Base-by-base conservation (phyloP, 805 yeast genomes). In the Zygosaccharomyces rouxii region DNA sequence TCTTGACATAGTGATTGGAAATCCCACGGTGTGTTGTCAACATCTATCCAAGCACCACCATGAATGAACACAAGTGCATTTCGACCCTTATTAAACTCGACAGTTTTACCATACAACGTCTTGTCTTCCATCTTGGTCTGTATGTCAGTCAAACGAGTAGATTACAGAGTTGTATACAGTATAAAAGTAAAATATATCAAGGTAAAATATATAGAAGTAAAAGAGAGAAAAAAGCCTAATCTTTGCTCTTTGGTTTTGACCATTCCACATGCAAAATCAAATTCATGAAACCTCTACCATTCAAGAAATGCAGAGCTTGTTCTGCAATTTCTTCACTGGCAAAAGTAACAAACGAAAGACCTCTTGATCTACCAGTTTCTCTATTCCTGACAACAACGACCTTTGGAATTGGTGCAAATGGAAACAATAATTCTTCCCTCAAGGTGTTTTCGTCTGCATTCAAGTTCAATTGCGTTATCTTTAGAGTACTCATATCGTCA, bases 361-460 rank as follows among this genome's bases (percentile, higher is more conserved):
- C 99, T 73, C 89, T 86, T 39, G 96, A 86, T 70, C 84, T 84
- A 56, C 96, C 94, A 23, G 98, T 94, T 61, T 86, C 96, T 73
- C 89, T 85, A 73, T 89, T 87, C 74, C 87, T 86, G 51, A 89
- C 89, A 50, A 94, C 76, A 55, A 85, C 84, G 57, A 86, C 86
- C 72, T 96, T 85, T 62, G 79, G 80, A 50, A 79, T 73, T 57
- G 79, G 73, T 60, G 81, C 95, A 74, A 75, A 84, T 67, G 73
- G 79, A 54, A 75, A 79, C 61, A 84, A 76, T 61, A 94, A 79
- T 65, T 84, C 84, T 59, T 72, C 73, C 63, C 90, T 80, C 60
- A 94, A 72, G 71, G 82, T 83, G 55, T 80, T 84, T 69, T 94
- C 98, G 62, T 81, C 82, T 50, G 89, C 92, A 59, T 80, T 77